A percentile compares a stretch with the other conserved stretches of the same genome.
Conservation (phyloP, 2,329 filamentous ascomycete genomes). For the Trichoderma koningiopsis region DNA sequence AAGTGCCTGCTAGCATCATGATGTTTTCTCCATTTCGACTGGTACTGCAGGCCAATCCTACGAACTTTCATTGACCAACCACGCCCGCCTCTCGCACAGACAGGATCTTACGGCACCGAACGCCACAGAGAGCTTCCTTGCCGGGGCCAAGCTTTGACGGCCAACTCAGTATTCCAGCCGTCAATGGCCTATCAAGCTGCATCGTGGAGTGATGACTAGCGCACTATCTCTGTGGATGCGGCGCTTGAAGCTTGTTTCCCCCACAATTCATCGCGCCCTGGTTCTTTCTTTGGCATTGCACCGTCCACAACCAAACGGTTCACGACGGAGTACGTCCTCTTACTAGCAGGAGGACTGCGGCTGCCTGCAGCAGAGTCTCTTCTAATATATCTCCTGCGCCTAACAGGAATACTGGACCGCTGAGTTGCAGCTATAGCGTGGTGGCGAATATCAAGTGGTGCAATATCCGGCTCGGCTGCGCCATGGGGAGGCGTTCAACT, state of each 20-base stretch:
- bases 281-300: not conserved
- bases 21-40: slow-evolving; percentile 1
- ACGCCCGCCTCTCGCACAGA: not conserved
- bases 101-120: not conserved
- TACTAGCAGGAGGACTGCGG: not conserved
- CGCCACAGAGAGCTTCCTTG: slow-evolving; percentile 4
- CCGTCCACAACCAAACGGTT: not conserved
- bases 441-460: slow-evolving; percentile 9
- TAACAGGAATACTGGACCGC: not conserved
- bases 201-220: slow-evolving; percentile 22
- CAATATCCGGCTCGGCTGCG: not conserved
- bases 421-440: slow-evolving; percentile 18
- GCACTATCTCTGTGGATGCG: slow-evolving; percentile 11
- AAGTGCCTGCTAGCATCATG: not conserved
- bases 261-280: slow-evolving; percentile 18
- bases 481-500: not conserved
- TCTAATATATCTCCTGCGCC: slow-evolving; percentile 2
- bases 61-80: slow-evolving; percentile 19
- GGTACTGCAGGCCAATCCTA: not conserved
- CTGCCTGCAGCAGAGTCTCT: not conserved
- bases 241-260: slow-evolving; percentile 12
- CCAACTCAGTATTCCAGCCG: slow-evolving; percentile 17
- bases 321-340: not conserved
- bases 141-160: slow-evolving; percentile 3
- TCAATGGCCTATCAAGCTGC: slow-evolving; percentile 23